These are phyloP conservation scores for Drechmeria coniospora DNA, from an alignment of 2,329 filamentous ascomycete species.

Conservation along the genomic window DNA sequence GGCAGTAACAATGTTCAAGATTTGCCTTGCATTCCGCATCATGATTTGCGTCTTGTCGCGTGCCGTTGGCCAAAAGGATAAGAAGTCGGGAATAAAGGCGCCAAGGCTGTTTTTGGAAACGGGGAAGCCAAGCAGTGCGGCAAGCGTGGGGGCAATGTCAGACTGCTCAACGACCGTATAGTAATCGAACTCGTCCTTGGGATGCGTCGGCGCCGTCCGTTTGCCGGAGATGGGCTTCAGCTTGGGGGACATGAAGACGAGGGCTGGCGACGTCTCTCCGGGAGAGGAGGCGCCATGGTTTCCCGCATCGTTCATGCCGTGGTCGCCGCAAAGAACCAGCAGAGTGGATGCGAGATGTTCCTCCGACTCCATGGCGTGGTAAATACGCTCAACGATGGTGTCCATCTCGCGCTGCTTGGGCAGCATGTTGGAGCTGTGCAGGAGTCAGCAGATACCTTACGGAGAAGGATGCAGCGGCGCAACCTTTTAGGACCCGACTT, in stretches of 20 bases:
- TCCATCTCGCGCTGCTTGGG: slow-evolving; percentile 95
- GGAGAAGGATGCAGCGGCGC: slow-evolving; percentile 1
- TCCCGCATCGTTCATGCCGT: slow-evolving; percentile 98
- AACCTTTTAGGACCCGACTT: slow-evolving; percentile 80
- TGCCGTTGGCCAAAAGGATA: slow-evolving; percentile 51
- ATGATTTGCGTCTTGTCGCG: slow-evolving; percentile 52
- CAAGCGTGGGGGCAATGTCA: slow-evolving; percentile 80
- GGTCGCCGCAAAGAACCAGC: slow-evolving; percentile 78
- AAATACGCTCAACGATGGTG: slow-evolving; percentile 59
- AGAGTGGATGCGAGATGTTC: slow-evolving; percentile 62
- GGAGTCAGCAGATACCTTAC: slow-evolving; percentile 1
- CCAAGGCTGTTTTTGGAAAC: slow-evolving; percentile 83
- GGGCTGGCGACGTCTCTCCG: slow-evolving; percentile 83
- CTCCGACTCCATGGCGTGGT: slow-evolving; percentile 54
- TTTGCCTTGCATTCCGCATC: slow-evolving; percentile 64
- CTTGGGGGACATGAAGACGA: slow-evolving; percentile 83
- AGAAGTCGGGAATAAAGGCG: slow-evolving; percentile 64
- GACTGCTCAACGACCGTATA: slow-evolving; percentile 84
- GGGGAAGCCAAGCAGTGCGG: slow-evolving; percentile 73
- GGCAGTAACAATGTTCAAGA: slow-evolving; percentile 60
- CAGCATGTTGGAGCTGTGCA: slow-evolving; percentile 64
- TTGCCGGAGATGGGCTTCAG: slow-evolving; percentile 39
- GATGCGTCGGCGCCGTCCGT: slow-evolving; percentile 36
- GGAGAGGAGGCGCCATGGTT: slow-evolving; percentile 91
- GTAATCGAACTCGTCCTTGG: slow-evolving; percentile 61